These are phyloP conservation scores for Mycosphaerelloides madeirae DNA, from an alignment of 2,329 filamentous ascomycete genomes.

Conservation along the genomic window DNA sequence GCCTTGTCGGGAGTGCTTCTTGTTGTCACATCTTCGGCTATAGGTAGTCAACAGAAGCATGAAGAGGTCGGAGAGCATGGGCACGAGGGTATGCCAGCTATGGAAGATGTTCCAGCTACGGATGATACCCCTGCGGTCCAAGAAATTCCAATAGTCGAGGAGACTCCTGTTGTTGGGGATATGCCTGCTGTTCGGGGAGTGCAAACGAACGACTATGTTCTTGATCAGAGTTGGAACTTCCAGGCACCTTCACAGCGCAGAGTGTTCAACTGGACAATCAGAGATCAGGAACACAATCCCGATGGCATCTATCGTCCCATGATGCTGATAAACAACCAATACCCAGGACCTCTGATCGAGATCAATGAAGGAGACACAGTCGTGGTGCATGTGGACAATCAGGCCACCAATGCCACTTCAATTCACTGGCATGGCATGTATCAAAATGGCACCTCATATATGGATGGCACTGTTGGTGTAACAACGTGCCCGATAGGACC, in stretches of 20 bases:
- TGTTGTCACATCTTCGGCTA: neutral
- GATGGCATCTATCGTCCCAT: constrained; percentile 48
- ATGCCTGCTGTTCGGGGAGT: constrained; percentile 9
- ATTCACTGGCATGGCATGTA: constrained; percentile 35
- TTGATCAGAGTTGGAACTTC: constrained; percentile 55
- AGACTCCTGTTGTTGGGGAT: too few relatives aligned
- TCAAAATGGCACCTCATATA: constrained; percentile 29
- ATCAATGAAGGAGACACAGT: constrained; percentile 34
- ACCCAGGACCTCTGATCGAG: constrained; percentile 33
- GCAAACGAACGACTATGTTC: constrained; percentile 49
- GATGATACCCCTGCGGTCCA: too few relatives aligned
- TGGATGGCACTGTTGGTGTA: constrained; percentile 32
- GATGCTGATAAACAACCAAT: constrained; percentile 35
- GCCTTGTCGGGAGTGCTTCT: neutral
- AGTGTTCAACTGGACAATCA: constrained; percentile 58
- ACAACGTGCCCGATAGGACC: constrained; percentile 32
- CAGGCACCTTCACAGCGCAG: constrained; percentile 47
- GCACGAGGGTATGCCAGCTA: too few relatives aligned
- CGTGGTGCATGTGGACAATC: constrained; percentile 34
- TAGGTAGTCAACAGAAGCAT: neutral
- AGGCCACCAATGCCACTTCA: constrained; percentile 35
- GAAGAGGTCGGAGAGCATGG: neutral
- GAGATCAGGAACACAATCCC: constrained; percentile 55
- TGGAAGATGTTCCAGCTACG: too few relatives aligned
- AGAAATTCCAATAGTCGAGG: too few relatives aligned